Conservation (phyloP, 176 grass and related monocot genomes). For the Hordeum marinum region DNA sequence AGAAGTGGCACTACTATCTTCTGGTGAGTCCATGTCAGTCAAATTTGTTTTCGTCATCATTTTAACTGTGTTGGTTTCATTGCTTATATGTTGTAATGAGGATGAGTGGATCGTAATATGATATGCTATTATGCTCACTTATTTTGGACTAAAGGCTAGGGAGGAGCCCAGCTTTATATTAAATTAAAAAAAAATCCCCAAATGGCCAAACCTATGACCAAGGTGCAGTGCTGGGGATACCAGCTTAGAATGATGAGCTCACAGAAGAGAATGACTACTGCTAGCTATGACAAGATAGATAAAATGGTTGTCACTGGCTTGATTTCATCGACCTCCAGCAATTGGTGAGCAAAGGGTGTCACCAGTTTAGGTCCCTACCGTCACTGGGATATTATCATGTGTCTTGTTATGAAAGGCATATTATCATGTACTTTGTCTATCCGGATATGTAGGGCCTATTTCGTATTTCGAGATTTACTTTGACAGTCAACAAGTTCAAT, state of each 20-base stretch:
- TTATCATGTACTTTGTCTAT: neutral
- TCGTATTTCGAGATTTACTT: neutral
- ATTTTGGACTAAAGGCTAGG: too few species aligned
- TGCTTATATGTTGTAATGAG: neutral
- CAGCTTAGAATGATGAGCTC: too few species aligned
- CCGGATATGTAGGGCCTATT: neutral
- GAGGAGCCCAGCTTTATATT: too few species aligned
- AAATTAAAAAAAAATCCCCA: too few species aligned
- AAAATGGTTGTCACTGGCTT: neutral
- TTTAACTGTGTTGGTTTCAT: neutral
- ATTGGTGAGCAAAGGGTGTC: neutral
- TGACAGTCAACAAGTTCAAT: neutral
- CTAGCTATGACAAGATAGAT: too few species aligned
- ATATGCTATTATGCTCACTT: neutral
- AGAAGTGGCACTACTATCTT: slow-evolving; percentile 99
- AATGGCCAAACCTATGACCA: too few species aligned
- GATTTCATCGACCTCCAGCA: neutral
- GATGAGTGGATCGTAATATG: neutral
- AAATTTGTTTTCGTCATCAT: neutral
- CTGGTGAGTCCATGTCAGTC: slow-evolving; percentile 40
- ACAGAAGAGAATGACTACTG: too few species aligned
- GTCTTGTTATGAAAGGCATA: neutral
- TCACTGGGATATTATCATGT: neutral
- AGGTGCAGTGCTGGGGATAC: too few species aligned
- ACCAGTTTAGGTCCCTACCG: too few species aligned